These are phyloP conservation scores for Fistulinella prunicolor DNA, from an alignment of 768 basidiomycete species.

Conservation along the genomic window DNA sequence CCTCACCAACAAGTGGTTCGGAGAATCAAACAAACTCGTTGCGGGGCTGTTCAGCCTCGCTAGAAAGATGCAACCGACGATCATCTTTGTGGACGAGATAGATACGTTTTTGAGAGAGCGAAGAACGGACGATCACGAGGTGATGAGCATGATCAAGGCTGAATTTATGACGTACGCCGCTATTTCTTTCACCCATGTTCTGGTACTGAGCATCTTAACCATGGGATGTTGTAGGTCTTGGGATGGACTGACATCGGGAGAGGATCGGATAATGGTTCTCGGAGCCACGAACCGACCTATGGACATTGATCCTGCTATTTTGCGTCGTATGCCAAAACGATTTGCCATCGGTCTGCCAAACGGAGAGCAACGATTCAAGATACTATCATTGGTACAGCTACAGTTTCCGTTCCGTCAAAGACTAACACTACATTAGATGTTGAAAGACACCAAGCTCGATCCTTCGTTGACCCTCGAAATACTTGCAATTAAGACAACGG, in stretches of 20 bases:
- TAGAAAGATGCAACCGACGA: slow-evolving; percentile 87
- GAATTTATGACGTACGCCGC: slow-evolving; percentile 83
- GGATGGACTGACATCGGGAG: slow-evolving; percentile 87
- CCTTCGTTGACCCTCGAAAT: slow-evolving; percentile 55
- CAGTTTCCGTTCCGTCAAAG: not conserved
- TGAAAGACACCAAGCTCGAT: slow-evolving; percentile 70
- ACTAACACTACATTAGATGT: slow-evolving; percentile 56
- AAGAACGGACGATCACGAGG: slow-evolving; percentile 89
- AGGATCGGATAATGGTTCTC: slow-evolving; percentile 82
- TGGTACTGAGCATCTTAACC: too few relatives aligned
- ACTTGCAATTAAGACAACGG: slow-evolving; percentile 68
- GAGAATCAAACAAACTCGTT: slow-evolving; percentile 93
- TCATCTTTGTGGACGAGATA: slow-evolving; percentile 99
- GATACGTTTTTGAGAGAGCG: slow-evolving; percentile 92
- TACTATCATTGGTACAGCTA: slow-evolving; percentile 66
- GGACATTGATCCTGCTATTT: slow-evolving; percentile 84
- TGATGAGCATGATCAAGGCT: slow-evolving; percentile 98
- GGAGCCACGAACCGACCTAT: slow-evolving; percentile 95
- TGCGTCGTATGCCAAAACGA: slow-evolving; percentile 98
- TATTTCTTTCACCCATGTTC: slow-evolving; percentile 5
- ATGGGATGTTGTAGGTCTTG: slow-evolving; percentile 82
- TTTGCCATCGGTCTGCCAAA: slow-evolving; percentile 85
- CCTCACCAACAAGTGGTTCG: slow-evolving; percentile 83
- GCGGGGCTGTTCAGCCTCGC: slow-evolving; percentile 93
- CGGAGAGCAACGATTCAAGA: slow-evolving; percentile 74